Base-by-base conservation (phyloP, 1,139 yeast species). In the Hyphopichia buzzinii region DNA sequence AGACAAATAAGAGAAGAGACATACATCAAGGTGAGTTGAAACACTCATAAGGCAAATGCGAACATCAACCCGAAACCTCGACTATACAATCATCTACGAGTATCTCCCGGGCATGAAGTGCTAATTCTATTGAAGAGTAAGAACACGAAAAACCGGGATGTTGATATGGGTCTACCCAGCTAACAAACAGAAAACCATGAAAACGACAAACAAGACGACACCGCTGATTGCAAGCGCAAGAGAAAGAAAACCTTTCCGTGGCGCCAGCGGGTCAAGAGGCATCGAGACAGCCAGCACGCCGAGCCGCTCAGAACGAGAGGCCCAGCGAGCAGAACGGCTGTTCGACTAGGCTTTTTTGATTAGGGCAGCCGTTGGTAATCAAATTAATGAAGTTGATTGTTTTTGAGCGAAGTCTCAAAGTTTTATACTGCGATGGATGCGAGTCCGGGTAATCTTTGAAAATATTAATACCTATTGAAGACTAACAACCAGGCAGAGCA, bases 21-120 rank as follows among this genome's bases (percentile, higher is more conserved):
- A n/a, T n/a, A n/a, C n/a, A n/a, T n/a, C n/a, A n/a, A n/a, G n/a
- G n/a, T n/a, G n/a, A n/a, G n/a, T n/a, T n/a, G n/a, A n/a, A n/a
- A n/a, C n/a, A n/a, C n/a, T n/a, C n/a, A n/a, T n/a, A n/a, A n/a
- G n/a, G n/a, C n/a, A n/a, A n/a, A n/a, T n/a, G n/a, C n/a, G n/a
- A n/a, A n/a, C n/a, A n/a, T n/a, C n/a, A n/a, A n/a, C n/a, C n/a
- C n/a, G n/a, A n/a, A n/a, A n/a, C n/a, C n/a, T n/a, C n/a, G n/a
- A n/a, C n/a, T n/a, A n/a, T n/a, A n/a, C n/a, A n/a, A n/a, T n/a
- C n/a, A n/a, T 19, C 10, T 19, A 19, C 33, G 40, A 40, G 60
- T 70, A 60, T 70, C 47, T 57, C 68, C 77, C 74, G 76, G 75
- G 77, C 77, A 71, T 71, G 77, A 71, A 71, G 77, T 68, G 67